Conservation (phyloP, 805 yeast species). For the Suhomyces sp. region DNA sequence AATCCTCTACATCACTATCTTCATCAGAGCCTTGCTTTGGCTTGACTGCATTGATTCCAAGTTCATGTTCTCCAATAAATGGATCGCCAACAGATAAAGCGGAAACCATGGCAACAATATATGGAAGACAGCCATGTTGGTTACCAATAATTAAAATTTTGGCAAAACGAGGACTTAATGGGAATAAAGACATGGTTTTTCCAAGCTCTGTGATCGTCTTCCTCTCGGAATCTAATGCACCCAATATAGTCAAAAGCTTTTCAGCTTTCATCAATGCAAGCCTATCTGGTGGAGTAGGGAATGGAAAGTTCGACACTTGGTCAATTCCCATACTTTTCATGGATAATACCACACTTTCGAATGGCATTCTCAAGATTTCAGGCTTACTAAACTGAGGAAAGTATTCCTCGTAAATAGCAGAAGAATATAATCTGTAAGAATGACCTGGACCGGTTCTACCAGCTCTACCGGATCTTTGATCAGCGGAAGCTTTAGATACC, state of each 20-base stretch:
- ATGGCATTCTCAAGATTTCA: slow-evolving; percentile 92
- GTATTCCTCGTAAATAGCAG: slow-evolving; percentile 88
- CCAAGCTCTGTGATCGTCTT: slow-evolving; percentile 75
- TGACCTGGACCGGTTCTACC: slow-evolving; percentile 99
- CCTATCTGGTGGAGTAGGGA: slow-evolving; percentile 89
- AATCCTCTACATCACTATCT: slow-evolving; percentile 36
- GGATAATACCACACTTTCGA: slow-evolving; percentile 89
- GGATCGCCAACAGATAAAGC: slow-evolving; percentile 94
- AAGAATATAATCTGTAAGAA: slow-evolving; percentile 86
- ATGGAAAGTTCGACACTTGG: slow-evolving; percentile 87
- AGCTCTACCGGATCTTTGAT: slow-evolving; percentile 94
- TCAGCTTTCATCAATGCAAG: slow-evolving; percentile 62
- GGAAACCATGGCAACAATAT: slow-evolving; percentile 87
- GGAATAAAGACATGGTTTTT: slow-evolving; percentile 82
- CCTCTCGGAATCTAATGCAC: slow-evolving; percentile 63
- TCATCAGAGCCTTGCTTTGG: slow-evolving; percentile 25
- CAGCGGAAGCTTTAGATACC: slow-evolving; percentile 94
- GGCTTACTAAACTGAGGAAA: slow-evolving; percentile 83
- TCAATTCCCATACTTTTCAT: slow-evolving; percentile 98
- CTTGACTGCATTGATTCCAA: slow-evolving; percentile 47
- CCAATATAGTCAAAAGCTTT: slow-evolving; percentile 63
- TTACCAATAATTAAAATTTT: slow-evolving; percentile 86
- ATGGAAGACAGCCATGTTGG: slow-evolving; percentile 82
- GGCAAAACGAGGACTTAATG: slow-evolving; percentile 90
- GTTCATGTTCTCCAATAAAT: slow-evolving; percentile 70